Percentiles rank a stretch among this genome's conserved stretches.
phyloP scores from a whole-genome alignment of 2,329 filamentous ascomycete genomes.

The Corynespora cassiicola region DNA sequence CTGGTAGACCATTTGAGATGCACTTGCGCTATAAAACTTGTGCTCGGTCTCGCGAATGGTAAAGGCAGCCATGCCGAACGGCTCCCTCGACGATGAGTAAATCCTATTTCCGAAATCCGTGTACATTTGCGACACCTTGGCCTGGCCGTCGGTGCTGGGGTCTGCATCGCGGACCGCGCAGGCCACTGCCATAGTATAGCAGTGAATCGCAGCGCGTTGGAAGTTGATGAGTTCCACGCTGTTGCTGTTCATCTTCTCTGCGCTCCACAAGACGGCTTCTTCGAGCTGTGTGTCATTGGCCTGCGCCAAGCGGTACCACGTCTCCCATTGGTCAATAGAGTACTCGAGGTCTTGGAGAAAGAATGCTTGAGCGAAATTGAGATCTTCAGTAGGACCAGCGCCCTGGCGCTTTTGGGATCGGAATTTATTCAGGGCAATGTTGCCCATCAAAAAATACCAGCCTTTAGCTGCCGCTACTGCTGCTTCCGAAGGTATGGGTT shows the following conservation, averaged over 20 bases:
- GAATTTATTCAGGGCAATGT: conserved; percentile 89
- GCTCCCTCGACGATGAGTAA: conserved; percentile 72
- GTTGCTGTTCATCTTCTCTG: conserved; percentile 89
- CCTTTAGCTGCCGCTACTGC: conserved; percentile 76
- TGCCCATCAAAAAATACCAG: conserved; percentile 91
- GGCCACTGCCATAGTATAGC: conserved; percentile 72
- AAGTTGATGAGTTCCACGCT: conserved; percentile 75
- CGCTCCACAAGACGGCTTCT: conserved; percentile 85
- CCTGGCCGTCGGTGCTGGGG: conserved; percentile 58
- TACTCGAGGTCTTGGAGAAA: conserved; percentile 84
- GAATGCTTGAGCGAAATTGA: conserved; percentile 81
- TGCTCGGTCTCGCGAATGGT: conserved; percentile 63
- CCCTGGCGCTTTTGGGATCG: conserved; percentile 77
- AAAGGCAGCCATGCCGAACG: conserved; percentile 73
- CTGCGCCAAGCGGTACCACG: conserved; percentile 87
- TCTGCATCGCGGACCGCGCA: conserved; percentile 65
- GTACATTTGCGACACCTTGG: conserved; percentile 69
- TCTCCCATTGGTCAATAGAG: conserved; percentile 82
- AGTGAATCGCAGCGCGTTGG: conserved; percentile 83
- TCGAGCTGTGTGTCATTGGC: conserved; percentile 88
- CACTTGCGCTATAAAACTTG: conserved; percentile 64
- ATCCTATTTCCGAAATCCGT: conserved; percentile 72
- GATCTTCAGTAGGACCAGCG: conserved; percentile 80
- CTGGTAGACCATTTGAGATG: conserved; percentile 59
- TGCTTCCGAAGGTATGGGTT: conserved; percentile 67